These are phyloP conservation scores for Paraconiothyrium sp. DNA, from an alignment of 2,329 filamentous ascomycete genomes.

Conservation along the genomic window DNA sequence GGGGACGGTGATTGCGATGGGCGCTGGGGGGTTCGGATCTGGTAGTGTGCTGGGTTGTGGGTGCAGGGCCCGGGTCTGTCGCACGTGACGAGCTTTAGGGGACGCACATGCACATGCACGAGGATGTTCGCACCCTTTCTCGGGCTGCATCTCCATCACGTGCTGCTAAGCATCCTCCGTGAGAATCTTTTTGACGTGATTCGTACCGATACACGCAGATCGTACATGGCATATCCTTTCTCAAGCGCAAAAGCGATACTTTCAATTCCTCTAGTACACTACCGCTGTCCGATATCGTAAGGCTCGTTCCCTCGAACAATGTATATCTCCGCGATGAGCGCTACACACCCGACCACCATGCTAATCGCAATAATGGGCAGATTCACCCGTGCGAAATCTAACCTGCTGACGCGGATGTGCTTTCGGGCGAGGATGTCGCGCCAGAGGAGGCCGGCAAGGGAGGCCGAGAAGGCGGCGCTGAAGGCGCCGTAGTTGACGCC, in stretches of 20 bases:
- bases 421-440: slow-evolving; percentile 74
- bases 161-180: too few relatives aligned
- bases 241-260: not conserved
- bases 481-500: slow-evolving; percentile 81
- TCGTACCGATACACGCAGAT: too few relatives aligned
- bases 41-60: too few relatives aligned
- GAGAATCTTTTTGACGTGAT: too few relatives aligned
- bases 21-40: too few relatives aligned
- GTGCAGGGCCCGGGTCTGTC: too few relatives aligned
- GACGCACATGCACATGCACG: too few relatives aligned
- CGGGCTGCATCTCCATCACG: too few relatives aligned
- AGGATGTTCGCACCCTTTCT: too few relatives aligned
- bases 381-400: slow-evolving; percentile 75
- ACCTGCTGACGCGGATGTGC: slow-evolving; percentile 69
- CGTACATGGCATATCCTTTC: not conserved
- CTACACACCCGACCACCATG: slow-evolving; percentile 70
- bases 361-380: slow-evolving; percentile 74
- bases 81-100: too few relatives aligned
- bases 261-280: not conserved
- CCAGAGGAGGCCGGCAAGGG: slow-evolving; percentile 76
- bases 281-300: slow-evolving; percentile 32
- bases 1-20: too few relatives aligned
- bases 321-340: slow-evolving; percentile 72
- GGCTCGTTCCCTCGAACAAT: slow-evolving; percentile 59
- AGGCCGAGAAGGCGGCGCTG: slow-evolving; percentile 76